phyloP scores from a whole-genome alignment of 352 stramenopile species.

The Phytophthora boehmeriae region DNA sequence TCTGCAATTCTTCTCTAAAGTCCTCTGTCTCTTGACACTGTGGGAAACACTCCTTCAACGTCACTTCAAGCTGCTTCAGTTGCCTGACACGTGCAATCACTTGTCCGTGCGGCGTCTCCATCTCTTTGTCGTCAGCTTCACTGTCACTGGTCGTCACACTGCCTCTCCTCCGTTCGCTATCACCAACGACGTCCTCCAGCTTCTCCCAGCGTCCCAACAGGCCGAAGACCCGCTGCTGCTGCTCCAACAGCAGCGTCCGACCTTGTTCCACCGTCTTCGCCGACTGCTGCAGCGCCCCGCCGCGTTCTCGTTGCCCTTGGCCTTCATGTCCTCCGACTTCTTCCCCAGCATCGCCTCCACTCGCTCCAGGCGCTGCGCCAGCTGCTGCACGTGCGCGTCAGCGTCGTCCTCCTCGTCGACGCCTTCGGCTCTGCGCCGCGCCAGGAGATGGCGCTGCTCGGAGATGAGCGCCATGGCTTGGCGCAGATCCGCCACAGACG shows the following conservation, averaged over 20 bases:
- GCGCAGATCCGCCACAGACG: slow-evolving; percentile 63
- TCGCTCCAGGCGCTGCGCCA: slow-evolving; percentile 37
- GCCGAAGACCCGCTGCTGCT: slow-evolving; percentile 56
- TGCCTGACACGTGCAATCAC: slow-evolving; percentile 18
- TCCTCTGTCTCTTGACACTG: slow-evolving; percentile 22
- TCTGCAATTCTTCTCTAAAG: slow-evolving; percentile 16
- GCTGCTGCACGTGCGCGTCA: slow-evolving; percentile 38
- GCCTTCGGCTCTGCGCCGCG: slow-evolving; percentile 30
- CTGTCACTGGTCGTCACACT: slow-evolving; percentile 10
- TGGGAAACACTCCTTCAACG: slow-evolving; percentile 22
- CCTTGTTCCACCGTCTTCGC: slow-evolving; percentile 46
- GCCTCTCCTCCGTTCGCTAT: background rate
- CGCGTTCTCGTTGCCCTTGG: slow-evolving; percentile 67
- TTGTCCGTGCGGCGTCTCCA: slow-evolving; percentile 5
- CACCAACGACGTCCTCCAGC: slow-evolving; percentile 11
- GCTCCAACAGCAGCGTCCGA: slow-evolving; percentile 39
- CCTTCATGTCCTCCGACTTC: slow-evolving; percentile 81
- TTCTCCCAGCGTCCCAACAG: slow-evolving; percentile 41
- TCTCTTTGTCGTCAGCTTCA: slow-evolving; percentile 9
- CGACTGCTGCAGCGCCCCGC: slow-evolving; percentile 59
- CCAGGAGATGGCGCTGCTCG: slow-evolving; percentile 60
- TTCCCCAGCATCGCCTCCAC: slow-evolving; percentile 69
- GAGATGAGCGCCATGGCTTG: slow-evolving; percentile 55
- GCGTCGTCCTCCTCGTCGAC: slow-evolving; percentile 24
- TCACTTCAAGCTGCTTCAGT: slow-evolving; percentile 27